A percentile compares a stretch with the other conserved stretches of the same genome.
Conservation (phyloP, 768 basidiomycete species). For the Amanita muscaria region DNA sequence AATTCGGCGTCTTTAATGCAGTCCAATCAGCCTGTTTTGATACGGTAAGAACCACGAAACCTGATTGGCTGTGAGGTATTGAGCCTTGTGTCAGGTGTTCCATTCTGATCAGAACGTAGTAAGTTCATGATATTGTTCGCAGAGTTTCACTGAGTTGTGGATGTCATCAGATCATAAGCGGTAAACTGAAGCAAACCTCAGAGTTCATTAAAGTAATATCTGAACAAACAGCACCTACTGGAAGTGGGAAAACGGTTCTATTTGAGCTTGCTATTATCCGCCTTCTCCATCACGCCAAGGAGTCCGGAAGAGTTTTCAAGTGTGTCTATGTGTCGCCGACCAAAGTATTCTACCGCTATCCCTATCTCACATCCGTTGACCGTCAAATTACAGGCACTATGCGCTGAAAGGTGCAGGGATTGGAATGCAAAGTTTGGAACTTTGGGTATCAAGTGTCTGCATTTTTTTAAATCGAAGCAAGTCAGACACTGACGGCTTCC, state of each 20-base stretch:
- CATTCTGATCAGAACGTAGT: conserved; percentile 60
- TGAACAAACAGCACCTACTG: conserved; percentile 69
- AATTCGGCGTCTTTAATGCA: conserved; percentile 86
- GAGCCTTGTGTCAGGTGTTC: conserved; percentile 37
- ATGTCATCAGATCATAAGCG: conserved; percentile 77
- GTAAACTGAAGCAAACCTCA: conserved; percentile 22
- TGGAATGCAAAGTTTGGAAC: conserved; percentile 77
- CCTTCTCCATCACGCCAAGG: conserved; percentile 42
- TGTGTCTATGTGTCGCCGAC: conserved; percentile 93
- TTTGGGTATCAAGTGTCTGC: conserved; percentile 67
- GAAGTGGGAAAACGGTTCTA: conserved; percentile 91
- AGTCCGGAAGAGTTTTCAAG: conserved; percentile 35
- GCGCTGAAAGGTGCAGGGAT: conserved; percentile 74
- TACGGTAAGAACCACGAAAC: conserved; percentile 47
- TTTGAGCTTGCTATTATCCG: conserved; percentile 89
- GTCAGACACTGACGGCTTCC: not conserved
- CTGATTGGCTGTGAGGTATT: too few species aligned
- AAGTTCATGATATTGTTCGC: conserved; percentile 13
- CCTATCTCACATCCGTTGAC: not conserved
- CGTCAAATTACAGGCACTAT: conserved; percentile 58
- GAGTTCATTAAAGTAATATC: conserved; percentile 2
- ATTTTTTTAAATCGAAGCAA: not conserved
- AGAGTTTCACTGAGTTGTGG: not conserved
- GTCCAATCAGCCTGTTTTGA: conserved; percentile 83
- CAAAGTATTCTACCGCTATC: conserved; percentile 40